Percentiles rank a stretch among this genome's conserved stretches.
Evolutionary conservation across 106 monocot species (phyloP).

Genomic region (Cymbidium sinense): DNA sequence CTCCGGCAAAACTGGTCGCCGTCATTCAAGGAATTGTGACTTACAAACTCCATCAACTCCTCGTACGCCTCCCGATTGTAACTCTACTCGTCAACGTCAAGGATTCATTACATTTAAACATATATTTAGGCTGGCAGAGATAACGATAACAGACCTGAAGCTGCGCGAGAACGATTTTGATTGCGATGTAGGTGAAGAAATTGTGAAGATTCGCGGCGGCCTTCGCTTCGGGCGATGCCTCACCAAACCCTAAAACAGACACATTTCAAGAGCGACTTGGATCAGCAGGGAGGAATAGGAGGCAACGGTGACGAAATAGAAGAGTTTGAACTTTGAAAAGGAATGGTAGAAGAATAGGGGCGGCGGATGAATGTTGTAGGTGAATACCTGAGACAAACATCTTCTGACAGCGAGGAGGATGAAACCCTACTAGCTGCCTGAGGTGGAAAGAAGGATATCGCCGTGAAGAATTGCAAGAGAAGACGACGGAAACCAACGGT

Average conservation of each 20-base stretch:
- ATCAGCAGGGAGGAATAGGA: not conserved
- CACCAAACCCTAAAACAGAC: slow-evolving; percentile 49
- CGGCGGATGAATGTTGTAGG: not conserved
- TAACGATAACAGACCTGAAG: slow-evolving; percentile 41
- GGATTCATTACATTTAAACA: not conserved
- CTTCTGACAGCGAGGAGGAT: slow-evolving; percentile 49
- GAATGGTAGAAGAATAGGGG: no score
- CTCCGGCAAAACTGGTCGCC: slow-evolving; percentile 61
- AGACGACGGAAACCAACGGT: not conserved
- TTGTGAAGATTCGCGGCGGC: slow-evolving; percentile 72
- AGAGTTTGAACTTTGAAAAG: not conserved
- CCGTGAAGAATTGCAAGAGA: not conserved
- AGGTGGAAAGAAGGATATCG: not conserved
- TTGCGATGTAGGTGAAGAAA: slow-evolving; percentile 81
- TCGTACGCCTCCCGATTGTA: slow-evolving; percentile 22
- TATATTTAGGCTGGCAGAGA: not conserved
- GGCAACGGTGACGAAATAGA: not conserved
- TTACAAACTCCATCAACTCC: slow-evolving; percentile 72
- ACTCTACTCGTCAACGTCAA: slow-evolving; percentile 8
- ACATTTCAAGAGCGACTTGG: not conserved
- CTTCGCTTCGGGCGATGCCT: slow-evolving; percentile 83
- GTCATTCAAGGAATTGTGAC: slow-evolving; percentile 51
- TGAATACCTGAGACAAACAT: slow-evolving; percentile 76
- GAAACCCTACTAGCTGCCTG: not conserved
- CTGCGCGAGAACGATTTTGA: slow-evolving; percentile 65